Evolutionary conservation across 169 alveolate genomes (phyloP).

Genomic region (Theileria sp.): DNA sequence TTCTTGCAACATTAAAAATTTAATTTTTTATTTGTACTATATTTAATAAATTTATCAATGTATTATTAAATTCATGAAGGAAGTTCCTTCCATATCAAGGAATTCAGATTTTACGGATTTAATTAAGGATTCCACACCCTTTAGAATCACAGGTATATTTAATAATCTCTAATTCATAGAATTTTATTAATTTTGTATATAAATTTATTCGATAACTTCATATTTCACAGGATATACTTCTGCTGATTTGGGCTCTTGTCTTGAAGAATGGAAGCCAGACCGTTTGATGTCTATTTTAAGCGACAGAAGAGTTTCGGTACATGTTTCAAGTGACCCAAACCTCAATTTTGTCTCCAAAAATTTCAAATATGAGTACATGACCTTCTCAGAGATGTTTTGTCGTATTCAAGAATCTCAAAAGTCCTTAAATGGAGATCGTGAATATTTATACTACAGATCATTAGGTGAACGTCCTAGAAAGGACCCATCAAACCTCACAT

Average conservation of each 20-base stretch:
- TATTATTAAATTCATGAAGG: conserved; percentile 8
- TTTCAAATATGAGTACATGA: conserved; percentile 30
- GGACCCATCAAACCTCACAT: conserved; percentile 30
- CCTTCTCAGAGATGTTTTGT: conserved; percentile 18
- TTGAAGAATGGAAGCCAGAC: conserved; percentile 31
- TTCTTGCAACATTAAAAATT: not conserved
- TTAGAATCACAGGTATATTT: conserved; percentile 12
- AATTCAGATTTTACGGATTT: not conserved
- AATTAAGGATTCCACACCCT: conserved; percentile 11
- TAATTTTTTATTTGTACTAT: not conserved
- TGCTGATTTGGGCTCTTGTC: conserved; percentile 20
- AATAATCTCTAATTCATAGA: not conserved
- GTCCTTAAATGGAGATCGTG: not conserved
- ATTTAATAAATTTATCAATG: not conserved
- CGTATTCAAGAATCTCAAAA: conserved; percentile 16
- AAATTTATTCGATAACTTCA: not conserved
- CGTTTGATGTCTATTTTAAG: conserved; percentile 2
- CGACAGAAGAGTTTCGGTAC: conserved; percentile 40
- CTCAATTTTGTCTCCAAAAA: conserved; percentile 33
- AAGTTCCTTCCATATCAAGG: conserved; percentile 1
- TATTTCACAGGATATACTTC: conserved; percentile 1
- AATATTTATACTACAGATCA: conserved; percentile 37
- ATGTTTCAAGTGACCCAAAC: conserved; percentile 31
- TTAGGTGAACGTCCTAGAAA: conserved; percentile 30
- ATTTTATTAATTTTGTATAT: too few relatives aligned